Evolutionary conservation across 2,329 filamentous ascomycete genomes (phyloP), one percentile per base, ranked within the genome.

Genomic region (Penicillium sclerotigenum): DNA sequence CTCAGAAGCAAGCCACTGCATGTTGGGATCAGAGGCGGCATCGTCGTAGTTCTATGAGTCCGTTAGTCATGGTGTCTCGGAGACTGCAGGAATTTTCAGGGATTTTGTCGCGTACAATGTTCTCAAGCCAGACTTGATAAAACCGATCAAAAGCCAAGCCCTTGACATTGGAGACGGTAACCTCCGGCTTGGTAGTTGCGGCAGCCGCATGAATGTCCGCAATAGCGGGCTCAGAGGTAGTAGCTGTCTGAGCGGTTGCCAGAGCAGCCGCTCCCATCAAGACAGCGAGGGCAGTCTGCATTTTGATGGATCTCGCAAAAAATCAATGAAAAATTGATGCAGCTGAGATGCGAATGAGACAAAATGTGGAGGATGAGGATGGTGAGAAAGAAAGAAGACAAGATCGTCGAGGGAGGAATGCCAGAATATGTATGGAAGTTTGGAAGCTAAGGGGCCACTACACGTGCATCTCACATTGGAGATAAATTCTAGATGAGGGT

Each of bases 81-180:
- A 5, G 18, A 4, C 14, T 34, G 7, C 20, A 26, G 5, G 11
- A 24, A 45, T n/a, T 22, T 8, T 20, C 26, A 14, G 26, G 16
- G 13, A 2, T 3, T 45, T 20, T 28, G 14, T 18, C 47, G 58
- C 86, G 22, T 60, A 71, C 81, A 47, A 86, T 89, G 70, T 92
- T 92, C 77, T 92, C 89, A 46, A 91, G 80, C 86, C 87, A 92
- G 71, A 92, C 85, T 55, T 85, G 82, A 53, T 85, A 84, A 59
- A 89, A 83, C 16, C 89, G 84, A 68, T 91, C 82, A 68, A 92
- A 92, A 0, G 81, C 84, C 68, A 87, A 84, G 59, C 90, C 90
- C 68, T 84, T 80, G 49, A 91, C 84, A 65, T 84, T 70, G 69
- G 80, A 86, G 31, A 81, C 84, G 2, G 86, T 84, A 58, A 83